Percentiles rank a stretch among this genome's conserved stretches.
phyloP scores from a whole-genome alignment of 495 filamentous ascomycete species.

The Penicillium odoratum region DNA sequence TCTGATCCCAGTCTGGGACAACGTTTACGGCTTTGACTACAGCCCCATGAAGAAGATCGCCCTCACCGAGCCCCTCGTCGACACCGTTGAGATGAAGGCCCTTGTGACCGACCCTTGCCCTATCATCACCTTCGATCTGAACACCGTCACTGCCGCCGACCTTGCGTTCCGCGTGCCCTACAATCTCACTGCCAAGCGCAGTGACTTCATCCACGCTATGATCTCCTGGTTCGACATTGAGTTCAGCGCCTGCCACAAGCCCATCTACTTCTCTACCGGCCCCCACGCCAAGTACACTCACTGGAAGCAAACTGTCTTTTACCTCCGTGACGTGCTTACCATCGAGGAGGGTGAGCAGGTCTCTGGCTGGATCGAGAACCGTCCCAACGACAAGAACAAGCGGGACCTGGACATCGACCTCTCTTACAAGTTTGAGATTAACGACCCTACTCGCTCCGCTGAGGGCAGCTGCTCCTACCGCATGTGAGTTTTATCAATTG shows the following conservation, averaged over 20 bases:
- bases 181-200: constrained; percentile 68
- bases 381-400: constrained; percentile 90
- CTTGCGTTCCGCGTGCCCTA: constrained; percentile 75
- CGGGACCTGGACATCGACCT: constrained; percentile 92
- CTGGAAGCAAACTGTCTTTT: constrained; percentile 96
- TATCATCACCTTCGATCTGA: constrained; percentile 80
- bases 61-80: constrained; percentile 80
- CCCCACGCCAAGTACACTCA: constrained; percentile 91
- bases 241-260: constrained; percentile 91
- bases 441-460: constrained; percentile 65
- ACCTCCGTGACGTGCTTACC: constrained; percentile 79
- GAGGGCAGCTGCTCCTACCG: constrained; percentile 78
- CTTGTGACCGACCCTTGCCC: constrained; percentile 76
- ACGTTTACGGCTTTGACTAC: constrained; percentile 98
- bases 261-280: constrained; percentile 79
- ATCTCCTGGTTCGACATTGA: constrained; percentile 99
- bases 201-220: constrained; percentile 91
- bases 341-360: constrained; percentile 77
- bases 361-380: constrained; percentile 70
- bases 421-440: constrained; percentile 74
- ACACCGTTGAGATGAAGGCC: constrained; percentile 75
- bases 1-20: constrained; percentile 77
- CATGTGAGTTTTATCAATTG: constrained; percentile 62
- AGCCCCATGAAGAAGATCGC: constrained; percentile 82
- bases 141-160: constrained; percentile 71